Conservation (phyloP, 805 yeast species). For the Saturnispora hagleri region DNA sequence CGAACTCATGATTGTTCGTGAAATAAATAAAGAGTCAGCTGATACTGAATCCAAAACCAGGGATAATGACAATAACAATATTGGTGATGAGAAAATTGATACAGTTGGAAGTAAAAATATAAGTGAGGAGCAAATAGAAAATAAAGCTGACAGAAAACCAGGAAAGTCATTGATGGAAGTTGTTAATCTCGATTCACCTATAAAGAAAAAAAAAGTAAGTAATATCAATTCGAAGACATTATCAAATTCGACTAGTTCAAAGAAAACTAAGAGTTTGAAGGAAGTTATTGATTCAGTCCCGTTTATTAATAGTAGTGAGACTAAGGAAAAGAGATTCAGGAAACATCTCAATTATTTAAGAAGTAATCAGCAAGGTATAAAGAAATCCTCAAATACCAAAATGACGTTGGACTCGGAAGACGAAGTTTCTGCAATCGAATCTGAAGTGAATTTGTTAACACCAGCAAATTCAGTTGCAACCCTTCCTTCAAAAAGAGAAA, state of each 20-base stretch:
- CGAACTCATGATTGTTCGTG: conserved; percentile 11
- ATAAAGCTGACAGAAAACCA: not conserved
- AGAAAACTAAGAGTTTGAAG: not conserved
- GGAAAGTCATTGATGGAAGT: not conserved
- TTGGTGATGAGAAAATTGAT: not conserved
- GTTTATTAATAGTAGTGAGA: not conserved
- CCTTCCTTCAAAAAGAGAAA: not conserved
- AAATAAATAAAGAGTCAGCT: not conserved
- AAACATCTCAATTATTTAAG: not conserved
- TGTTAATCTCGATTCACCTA: not conserved
- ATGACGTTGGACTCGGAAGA: conserved; percentile 3
- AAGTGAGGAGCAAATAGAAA: not conserved
- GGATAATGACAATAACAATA: not conserved
- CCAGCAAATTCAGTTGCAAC: not conserved
- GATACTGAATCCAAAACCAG: conserved; percentile 3
- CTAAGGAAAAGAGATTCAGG: not conserved
- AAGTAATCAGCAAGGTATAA: not conserved
- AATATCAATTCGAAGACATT: not conserved
- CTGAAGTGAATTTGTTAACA: not conserved
- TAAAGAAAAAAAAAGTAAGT: not conserved
- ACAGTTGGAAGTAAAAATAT: not conserved
- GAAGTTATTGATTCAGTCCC: not conserved
- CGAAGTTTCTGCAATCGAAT: not conserved
- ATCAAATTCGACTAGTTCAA: not conserved
- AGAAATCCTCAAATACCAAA: not conserved